Evolutionary conservation across 2,329 filamentous ascomycete species (phyloP).

Genomic region (Curvularia verruculosa): DNA sequence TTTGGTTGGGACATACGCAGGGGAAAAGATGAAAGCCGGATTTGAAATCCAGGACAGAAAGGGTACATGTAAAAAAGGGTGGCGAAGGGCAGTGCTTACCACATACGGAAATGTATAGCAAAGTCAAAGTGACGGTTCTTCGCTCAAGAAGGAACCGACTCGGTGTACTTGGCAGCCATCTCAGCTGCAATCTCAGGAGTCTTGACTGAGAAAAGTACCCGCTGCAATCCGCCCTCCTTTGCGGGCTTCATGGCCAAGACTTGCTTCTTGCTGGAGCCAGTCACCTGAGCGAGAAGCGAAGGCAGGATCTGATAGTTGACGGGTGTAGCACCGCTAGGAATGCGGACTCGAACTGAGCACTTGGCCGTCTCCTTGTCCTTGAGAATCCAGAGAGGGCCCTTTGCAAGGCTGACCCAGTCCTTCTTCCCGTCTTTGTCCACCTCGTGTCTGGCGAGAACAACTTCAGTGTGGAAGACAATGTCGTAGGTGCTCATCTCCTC

Average conservation of each 20-base stretch:
- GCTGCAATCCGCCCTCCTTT: slow-evolving; percentile 33
- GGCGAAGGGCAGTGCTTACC: neutral
- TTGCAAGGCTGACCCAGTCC: slow-evolving; percentile 40
- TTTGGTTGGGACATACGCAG: slow-evolving; percentile 15
- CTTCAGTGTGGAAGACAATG: slow-evolving; percentile 43
- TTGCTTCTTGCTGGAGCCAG: slow-evolving; percentile 39
- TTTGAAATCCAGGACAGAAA: neutral
- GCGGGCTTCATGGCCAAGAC: slow-evolving; percentile 32
- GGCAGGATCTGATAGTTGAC: slow-evolving; percentile 44
- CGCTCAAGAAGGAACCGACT: slow-evolving; percentile 27
- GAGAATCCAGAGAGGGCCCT: slow-evolving; percentile 45
- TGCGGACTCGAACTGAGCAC: slow-evolving; percentile 42
- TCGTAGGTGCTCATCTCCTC: slow-evolving; percentile 40
- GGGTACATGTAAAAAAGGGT: neutral
- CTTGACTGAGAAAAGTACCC: slow-evolving; percentile 37
- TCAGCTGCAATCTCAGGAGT: slow-evolving; percentile 38
- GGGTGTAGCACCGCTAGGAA: slow-evolving; percentile 38
- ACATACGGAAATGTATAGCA: neutral
- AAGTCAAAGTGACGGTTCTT: neutral
- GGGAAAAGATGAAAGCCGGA: neutral
- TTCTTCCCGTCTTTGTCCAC: slow-evolving; percentile 34
- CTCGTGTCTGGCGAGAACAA: slow-evolving; percentile 37
- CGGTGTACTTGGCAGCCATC: slow-evolving; percentile 40
- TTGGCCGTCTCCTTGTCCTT: slow-evolving; percentile 45
- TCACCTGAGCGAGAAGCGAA: slow-evolving; percentile 29